phyloP scores from a whole-genome alignment of 1,139 yeast species.

The Yamadazyma mexicana region DNA sequence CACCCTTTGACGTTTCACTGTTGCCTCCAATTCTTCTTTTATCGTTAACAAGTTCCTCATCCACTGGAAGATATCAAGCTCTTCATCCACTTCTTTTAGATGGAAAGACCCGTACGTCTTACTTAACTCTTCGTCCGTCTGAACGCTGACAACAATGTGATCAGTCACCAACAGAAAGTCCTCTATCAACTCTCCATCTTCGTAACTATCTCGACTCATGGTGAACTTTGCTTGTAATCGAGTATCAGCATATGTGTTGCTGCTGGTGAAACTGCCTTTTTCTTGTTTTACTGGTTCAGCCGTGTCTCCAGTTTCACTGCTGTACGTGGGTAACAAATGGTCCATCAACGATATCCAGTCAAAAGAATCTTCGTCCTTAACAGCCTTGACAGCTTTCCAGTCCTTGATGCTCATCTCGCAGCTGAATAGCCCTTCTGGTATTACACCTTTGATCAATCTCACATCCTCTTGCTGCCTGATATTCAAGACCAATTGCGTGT shows the following conservation, averaged over 20 bases:
- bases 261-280: not conserved
- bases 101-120: conserved; percentile 13
- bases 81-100: conserved; percentile 11
- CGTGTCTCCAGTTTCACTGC: not conserved
- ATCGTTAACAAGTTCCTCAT: conserved; percentile 8
- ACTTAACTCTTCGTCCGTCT: conserved; percentile 12
- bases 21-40: conserved; percentile 5
- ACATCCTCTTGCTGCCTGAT: conserved; percentile 12
- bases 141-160: conserved; percentile 11
- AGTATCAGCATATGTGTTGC: not conserved
- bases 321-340: conserved; percentile 9
- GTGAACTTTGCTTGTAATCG: conserved; percentile 12
- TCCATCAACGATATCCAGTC: conserved; percentile 12
- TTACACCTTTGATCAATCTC: conserved; percentile 13
- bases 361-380: conserved; percentile 7
- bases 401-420: conserved; percentile 3
- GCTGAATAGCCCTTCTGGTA: conserved; percentile 19
- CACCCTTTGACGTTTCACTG: not conserved
- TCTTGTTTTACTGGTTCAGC: not conserved
- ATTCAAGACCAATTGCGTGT: conserved; percentile 16
- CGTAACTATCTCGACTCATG: conserved; percentile 11
- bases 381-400: conserved; percentile 4
- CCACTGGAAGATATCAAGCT: conserved; percentile 15
- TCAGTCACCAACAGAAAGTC: conserved; percentile 13
- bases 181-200: conserved; percentile 13